Percentiles rank a stretch among this genome's conserved stretches.
These are phyloP conservation scores for Fusarium temperatum DNA, from an alignment of 2,329 filamentous ascomycete species.

Conservation along the genomic window DNA sequence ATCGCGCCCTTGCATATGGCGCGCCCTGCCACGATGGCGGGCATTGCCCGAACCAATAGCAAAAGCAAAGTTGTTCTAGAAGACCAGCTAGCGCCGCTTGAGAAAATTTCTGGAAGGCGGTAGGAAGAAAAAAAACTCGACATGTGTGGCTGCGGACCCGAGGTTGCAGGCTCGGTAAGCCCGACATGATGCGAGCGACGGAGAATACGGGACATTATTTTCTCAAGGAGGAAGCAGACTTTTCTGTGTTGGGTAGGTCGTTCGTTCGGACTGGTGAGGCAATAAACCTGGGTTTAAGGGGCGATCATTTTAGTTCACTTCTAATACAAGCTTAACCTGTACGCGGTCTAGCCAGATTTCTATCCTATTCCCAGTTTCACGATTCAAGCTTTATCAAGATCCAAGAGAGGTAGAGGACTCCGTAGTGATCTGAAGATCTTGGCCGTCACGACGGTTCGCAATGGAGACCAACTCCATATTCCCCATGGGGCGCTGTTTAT, in stretches of 20 bases:
- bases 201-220: neutral
- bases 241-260: slow-evolving; percentile 20
- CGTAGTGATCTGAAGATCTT: neutral
- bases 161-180: slow-evolving; percentile 23
- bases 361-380: neutral
- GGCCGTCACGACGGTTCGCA: neutral
- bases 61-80: slow-evolving; percentile 12
- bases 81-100: slow-evolving; percentile 1
- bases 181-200: slow-evolving; percentile 22
- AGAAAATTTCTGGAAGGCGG: slow-evolving; percentile 5
- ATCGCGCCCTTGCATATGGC: neutral
- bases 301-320: slow-evolving; percentile 17
- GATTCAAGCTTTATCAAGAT: neutral
- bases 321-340: slow-evolving; percentile 10
- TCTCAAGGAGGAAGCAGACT: neutral
- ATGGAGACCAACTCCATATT: slow-evolving; percentile 17
- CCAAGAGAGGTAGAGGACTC: neutral
- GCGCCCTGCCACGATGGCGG: neutral
- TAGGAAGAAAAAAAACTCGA: neutral
- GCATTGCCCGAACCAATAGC: neutral
- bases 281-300: slow-evolving; percentile 8
- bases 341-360: neutral
- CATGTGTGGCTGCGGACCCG: slow-evolving; percentile 15
- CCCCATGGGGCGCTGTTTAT: slow-evolving; percentile 25
- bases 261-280: neutral